Evolutionary conservation across 352 stramenopile genomes (phyloP).

Genomic region (Albugo candida): DNA sequence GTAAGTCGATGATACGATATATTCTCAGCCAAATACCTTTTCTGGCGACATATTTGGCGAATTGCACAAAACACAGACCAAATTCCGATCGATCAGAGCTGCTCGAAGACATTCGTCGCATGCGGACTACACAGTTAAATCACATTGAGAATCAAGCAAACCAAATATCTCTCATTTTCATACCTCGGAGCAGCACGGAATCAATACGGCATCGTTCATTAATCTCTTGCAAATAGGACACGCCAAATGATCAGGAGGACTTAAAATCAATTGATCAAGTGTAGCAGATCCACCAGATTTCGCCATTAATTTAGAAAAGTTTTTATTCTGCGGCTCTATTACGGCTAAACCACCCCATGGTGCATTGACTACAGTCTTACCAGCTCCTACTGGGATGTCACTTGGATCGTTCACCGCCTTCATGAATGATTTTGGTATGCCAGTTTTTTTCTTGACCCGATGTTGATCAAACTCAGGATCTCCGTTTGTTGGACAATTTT

Average conservation of each 20-base stretch:
- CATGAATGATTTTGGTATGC: constrained; percentile 79
- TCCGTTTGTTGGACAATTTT: constrained; percentile 77
- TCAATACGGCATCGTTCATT: constrained; percentile 75
- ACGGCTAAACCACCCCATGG: constrained; percentile 73
- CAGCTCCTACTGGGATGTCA: constrained; percentile 59
- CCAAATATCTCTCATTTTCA: constrained; percentile 3
- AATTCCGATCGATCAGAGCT: constrained; percentile 56
- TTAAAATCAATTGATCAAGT: constrained; percentile 81
- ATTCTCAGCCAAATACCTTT: constrained; percentile 15
- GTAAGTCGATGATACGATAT: neutral
- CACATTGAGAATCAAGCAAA: constrained; percentile 4
- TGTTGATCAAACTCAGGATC: constrained; percentile 77
- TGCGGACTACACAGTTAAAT: constrained; percentile 25
- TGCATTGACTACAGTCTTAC: constrained; percentile 76
- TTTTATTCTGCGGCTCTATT: constrained; percentile 81
- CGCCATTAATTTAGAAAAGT: constrained; percentile 83
- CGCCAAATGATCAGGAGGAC: constrained; percentile 75
- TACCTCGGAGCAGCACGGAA: constrained; percentile 80
- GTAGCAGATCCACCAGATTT: constrained; percentile 73
- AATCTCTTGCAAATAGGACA: constrained; percentile 76
- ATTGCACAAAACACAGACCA: constrained; percentile 62
- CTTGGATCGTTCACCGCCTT: constrained; percentile 71
- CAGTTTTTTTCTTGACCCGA: constrained; percentile 75
- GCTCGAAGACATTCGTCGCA: constrained; percentile 69
- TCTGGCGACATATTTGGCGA: constrained; percentile 70